A percentile compares a stretch with the other conserved stretches of the same genome.
phyloP scores from a whole-genome alignment of 768 basidiomycete species.

The Suillus ampliporus region DNA sequence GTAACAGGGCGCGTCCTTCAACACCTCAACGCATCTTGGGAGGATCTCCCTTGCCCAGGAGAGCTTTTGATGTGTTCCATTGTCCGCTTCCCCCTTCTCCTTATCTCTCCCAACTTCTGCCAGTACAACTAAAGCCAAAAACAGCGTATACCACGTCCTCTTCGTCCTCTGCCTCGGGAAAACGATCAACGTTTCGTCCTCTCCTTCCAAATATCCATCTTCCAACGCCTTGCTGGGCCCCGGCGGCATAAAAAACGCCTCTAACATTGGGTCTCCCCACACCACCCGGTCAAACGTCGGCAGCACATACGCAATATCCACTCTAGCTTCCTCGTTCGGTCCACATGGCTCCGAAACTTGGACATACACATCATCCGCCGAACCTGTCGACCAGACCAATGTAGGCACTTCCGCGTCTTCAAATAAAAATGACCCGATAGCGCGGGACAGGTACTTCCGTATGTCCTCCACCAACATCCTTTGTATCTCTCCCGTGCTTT shows the following conservation, averaged over 20 bases:
- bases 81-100: conserved; percentile 25
- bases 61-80: conserved; percentile 28
- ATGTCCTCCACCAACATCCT: conserved; percentile 49
- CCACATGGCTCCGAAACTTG: conserved; percentile 34
- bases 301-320: conserved; percentile 39
- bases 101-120: conserved; percentile 43
- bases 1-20: conserved; percentile 49
- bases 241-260: conserved; percentile 61
- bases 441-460: conserved; percentile 61
- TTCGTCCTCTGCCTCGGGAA: conserved; percentile 78
- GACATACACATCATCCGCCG: conserved; percentile 62
- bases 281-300: conserved; percentile 58
- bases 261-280: conserved; percentile 81
- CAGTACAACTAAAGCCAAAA: conserved; percentile 59
- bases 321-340: conserved; percentile 20
- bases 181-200: conserved; percentile 54
- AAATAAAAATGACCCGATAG: conserved; percentile 77
- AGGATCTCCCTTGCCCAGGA: conserved; percentile 50
- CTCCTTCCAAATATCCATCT: conserved; percentile 59
- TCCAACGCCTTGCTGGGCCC: conserved; percentile 55
- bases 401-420: conserved; percentile 78
- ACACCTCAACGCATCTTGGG: conserved; percentile 42
- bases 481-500: conserved; percentile 24
- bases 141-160: conserved; percentile 76
- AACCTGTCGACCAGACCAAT: conserved; percentile 66